phyloP scores from a whole-genome alignment of 2,329 filamentous ascomycete species.

The Mollisiaceae sp. region DNA sequence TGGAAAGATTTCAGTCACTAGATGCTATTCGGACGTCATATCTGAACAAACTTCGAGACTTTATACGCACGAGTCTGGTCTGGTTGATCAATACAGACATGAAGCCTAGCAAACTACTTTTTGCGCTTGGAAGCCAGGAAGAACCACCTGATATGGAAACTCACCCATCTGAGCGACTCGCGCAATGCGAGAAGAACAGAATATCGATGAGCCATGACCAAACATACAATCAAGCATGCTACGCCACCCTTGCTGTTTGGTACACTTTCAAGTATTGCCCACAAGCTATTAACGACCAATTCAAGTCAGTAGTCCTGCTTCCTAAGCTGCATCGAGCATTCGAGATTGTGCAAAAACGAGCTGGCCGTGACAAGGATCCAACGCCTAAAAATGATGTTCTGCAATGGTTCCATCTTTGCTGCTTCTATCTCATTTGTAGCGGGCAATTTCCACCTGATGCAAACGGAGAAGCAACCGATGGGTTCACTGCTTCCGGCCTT shows the following conservation, averaged over 20 bases:
- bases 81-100: conserved; percentile 31
- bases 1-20: conserved; percentile 20
- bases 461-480: conserved; percentile 12
- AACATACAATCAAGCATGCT: conserved; percentile 33
- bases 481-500: conserved; percentile 19
- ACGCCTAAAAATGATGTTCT: conserved; percentile 31
- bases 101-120: conserved; percentile 22
- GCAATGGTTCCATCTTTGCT: conserved; percentile 30
- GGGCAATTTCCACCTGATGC: not conserved
- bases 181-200: conserved; percentile 22
- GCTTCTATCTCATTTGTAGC: conserved; percentile 25
- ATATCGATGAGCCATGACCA: conserved; percentile 24
- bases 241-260: conserved; percentile 30
- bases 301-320: conserved; percentile 18
- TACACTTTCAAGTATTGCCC: conserved; percentile 31
- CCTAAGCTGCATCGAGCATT: conserved; percentile 22
- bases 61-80: conserved; percentile 16
- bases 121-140: conserved; percentile 21
- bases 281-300: conserved; percentile 16
- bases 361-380: conserved; percentile 26
- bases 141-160: conserved; percentile 9
- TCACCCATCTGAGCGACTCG: conserved; percentile 21
- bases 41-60: conserved; percentile 13
- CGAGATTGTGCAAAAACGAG: conserved; percentile 25
- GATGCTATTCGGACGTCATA: conserved; percentile 23